Evolutionary conservation across 2,329 filamentous ascomycete genomes (phyloP).

Genomic region (Hypoxylon sp.): DNA sequence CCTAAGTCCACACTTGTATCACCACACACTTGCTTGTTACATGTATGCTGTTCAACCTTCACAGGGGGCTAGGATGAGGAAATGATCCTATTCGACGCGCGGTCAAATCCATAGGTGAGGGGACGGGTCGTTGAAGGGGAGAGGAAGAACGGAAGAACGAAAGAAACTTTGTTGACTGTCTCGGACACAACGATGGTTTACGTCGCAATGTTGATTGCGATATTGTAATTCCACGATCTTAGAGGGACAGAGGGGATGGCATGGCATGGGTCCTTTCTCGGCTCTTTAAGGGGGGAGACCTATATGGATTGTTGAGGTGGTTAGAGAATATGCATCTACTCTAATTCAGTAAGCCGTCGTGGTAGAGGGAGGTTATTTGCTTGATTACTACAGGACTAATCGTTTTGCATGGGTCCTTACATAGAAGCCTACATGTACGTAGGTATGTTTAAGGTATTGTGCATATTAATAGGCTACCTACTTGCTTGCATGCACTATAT

Average conservation of each 20-base stretch:
- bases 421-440: too few species aligned
- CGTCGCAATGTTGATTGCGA: conserved; percentile 8
- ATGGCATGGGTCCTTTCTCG: background rate
- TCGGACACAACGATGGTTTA: conserved; percentile 3
- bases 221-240: background rate
- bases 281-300: background rate
- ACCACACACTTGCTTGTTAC: too few species aligned
- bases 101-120: background rate
- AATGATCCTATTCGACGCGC: conserved; percentile 8
- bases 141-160: background rate
- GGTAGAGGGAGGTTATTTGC: too few species aligned
- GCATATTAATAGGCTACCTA: conserved; percentile 1
- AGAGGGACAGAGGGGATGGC: too few species aligned
- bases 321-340: too few species aligned
- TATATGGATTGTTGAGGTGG: too few species aligned
- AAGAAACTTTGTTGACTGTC: conserved; percentile 5
- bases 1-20: too few species aligned
- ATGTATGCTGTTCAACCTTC: too few species aligned
- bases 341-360: too few species aligned
- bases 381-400: too few species aligned
- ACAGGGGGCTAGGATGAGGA: background rate
- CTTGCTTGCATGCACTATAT: background rate
- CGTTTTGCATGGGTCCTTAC: too few species aligned
- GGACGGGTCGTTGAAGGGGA: background rate
- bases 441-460: conserved; percentile 3